Conservation (phyloP, 2,329 filamentous ascomycete genomes). For the Pseudopyrenochaeta lycopersici region DNA sequence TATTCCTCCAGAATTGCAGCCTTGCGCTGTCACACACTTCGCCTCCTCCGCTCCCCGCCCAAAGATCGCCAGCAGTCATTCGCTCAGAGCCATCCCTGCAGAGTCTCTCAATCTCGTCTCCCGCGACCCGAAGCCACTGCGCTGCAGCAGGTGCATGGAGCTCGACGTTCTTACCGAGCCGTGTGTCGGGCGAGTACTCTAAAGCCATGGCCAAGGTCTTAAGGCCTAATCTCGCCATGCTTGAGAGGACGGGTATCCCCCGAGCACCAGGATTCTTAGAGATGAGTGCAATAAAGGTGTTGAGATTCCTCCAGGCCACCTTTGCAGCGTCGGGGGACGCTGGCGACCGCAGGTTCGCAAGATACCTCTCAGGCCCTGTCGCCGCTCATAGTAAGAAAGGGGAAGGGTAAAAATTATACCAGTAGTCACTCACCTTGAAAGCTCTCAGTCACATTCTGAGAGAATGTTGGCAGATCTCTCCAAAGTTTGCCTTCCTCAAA, state of each 20-base stretch:
- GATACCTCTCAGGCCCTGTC: not conserved
- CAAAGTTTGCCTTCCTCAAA: constrained; percentile 1
- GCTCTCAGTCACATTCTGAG: not conserved
- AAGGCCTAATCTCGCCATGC: not conserved
- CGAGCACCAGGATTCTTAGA: constrained; percentile 3
- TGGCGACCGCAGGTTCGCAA: not conserved
- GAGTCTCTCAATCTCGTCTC: constrained; percentile 5
- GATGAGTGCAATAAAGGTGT: constrained; percentile 9
- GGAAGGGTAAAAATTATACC: too few relatives aligned
- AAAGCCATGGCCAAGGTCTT: constrained; percentile 3
- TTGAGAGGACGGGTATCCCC: constrained; percentile 4
- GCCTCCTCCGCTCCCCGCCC: not conserved
- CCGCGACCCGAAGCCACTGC: constrained; percentile 11
- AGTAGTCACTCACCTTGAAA: constrained; percentile 7
- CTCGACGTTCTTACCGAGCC: constrained; percentile 3
- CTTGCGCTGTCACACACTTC: constrained; percentile 4
- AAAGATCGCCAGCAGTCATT: constrained; percentile 1
- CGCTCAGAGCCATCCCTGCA: constrained; percentile 3
- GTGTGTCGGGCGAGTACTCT: constrained; percentile 1
- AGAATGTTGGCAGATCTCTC: constrained; percentile 7
- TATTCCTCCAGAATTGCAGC: not conserved
- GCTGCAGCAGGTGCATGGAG: constrained; percentile 13
- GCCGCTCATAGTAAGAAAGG: not conserved
- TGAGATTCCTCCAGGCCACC: constrained; percentile 8
- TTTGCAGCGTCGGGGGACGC: not conserved